These are phyloP conservation scores for Ophiognomonia clavigignenti-juglandacearum DNA, from an alignment of 2,329 filamentous ascomycete species.

Conservation along the genomic window DNA sequence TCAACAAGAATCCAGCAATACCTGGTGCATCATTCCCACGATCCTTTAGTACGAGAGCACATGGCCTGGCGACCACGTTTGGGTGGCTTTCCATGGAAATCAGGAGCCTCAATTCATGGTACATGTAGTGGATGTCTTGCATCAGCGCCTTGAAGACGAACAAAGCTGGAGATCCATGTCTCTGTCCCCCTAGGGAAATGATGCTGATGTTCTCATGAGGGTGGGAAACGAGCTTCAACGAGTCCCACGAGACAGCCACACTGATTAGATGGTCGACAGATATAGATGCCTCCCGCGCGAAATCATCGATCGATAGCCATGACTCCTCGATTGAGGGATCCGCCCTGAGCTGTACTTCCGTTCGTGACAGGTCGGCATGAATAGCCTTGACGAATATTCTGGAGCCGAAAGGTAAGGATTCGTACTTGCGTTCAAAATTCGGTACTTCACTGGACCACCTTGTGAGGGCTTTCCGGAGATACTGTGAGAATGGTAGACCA, in stretches of 20 bases:
- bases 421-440: background rate
- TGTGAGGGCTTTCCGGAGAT: background rate
- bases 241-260: background rate
- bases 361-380: background rate
- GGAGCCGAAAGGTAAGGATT: background rate
- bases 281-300: background rate
- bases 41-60: background rate
- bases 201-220: background rate
- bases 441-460: background rate
- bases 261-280: background rate
- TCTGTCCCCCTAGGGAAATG: background rate
- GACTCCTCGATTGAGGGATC: background rate
- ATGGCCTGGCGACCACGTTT: background rate
- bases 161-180: background rate
- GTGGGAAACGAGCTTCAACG: background rate
- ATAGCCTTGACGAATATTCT: background rate
- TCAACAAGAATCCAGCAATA: background rate
- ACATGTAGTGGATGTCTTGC: background rate
- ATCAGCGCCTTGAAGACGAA: background rate
- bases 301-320: background rate
- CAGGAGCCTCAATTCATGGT: background rate
- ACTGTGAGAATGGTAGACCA: background rate
- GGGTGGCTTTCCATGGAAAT: background rate
- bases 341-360: background rate
- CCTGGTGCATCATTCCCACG: background rate